phyloP scores from a whole-genome alignment of 345 rosid species.

The Cochlearia excelsa region DNA sequence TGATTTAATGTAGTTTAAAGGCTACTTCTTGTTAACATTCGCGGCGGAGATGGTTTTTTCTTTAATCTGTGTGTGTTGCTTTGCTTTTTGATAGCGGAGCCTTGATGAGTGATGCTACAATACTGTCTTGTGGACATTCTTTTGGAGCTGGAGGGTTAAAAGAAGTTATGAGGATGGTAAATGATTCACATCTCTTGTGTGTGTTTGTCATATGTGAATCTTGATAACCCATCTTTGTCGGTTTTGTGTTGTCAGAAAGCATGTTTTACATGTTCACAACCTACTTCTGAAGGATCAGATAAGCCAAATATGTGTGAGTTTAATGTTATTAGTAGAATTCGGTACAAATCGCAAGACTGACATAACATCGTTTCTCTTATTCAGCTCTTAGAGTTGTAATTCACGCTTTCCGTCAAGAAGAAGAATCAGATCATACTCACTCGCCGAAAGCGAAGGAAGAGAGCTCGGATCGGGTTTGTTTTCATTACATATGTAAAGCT shows the following conservation, averaged over 20 bases:
- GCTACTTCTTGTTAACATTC: conserved; percentile 7
- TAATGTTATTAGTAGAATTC: not conserved
- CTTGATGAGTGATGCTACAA: conserved; percentile 86
- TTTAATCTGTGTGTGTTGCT: conserved; percentile 1
- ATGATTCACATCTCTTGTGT: conserved; percentile 12
- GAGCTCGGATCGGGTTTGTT: conserved; percentile 68
- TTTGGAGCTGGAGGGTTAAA: conserved; percentile 72
- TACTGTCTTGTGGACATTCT: conserved; percentile 93
- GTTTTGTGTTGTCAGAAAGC: conserved; percentile 56
- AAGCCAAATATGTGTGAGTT: conserved; percentile 82
- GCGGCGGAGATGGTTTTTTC: conserved; percentile 1
- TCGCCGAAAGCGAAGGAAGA: conserved; percentile 67
- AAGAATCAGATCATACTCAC: conserved; percentile 52
- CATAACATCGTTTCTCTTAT: conserved; percentile 1
- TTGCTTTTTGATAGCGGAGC: conserved; percentile 54
- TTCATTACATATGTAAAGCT: not conserved
- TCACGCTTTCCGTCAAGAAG: conserved; percentile 73
- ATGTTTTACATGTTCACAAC: conserved; percentile 66
- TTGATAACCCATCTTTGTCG: conserved; percentile 22
- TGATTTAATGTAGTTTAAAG: conserved; percentile 5
- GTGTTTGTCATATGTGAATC: conserved; percentile 3
- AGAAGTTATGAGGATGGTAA: conserved; percentile 57
- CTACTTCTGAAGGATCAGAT: conserved; percentile 63
- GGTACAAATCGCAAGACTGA: not conserved
- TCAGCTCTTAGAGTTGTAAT: conserved; percentile 80